Conservation (phyloP, 345 rosid genomes). For the Laguncularia racemosa region DNA sequence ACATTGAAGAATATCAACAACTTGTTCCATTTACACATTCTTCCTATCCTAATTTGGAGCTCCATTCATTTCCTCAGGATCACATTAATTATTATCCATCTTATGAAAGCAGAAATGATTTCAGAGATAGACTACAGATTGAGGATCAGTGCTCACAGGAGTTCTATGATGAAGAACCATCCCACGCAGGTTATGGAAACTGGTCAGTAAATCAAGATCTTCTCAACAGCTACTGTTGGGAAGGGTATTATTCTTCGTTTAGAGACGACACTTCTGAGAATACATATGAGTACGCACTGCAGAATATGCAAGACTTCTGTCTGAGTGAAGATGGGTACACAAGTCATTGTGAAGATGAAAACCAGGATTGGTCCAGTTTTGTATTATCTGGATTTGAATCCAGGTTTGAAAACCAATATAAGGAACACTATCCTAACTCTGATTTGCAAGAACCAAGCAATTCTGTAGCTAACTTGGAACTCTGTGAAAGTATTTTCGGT, state of each 20-base stretch:
- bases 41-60: conserved; percentile 2
- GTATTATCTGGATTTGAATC: conserved; percentile 8
- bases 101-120: conserved; percentile 2
- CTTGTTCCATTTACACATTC: conserved; percentile 1
- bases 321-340: conserved; percentile 11
- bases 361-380: conserved; percentile 10
- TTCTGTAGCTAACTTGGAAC: conserved; percentile 7
- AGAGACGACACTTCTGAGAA: background rate
- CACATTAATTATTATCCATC: no score
- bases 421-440: conserved; percentile 1
- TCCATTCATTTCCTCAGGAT: background rate
- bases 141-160: background rate
- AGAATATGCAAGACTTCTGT: conserved; percentile 5
- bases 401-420: conserved; percentile 15
- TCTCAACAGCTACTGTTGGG: conserved; percentile 6
- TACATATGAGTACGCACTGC: background rate
- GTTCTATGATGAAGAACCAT: conserved; percentile 4
- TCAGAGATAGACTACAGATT: background rate
- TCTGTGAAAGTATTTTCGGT: conserved; percentile 22
- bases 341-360: conserved; percentile 3
- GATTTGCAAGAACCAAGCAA: conserved; percentile 7
- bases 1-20: conserved; percentile 5
- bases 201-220: conserved; percentile 9
- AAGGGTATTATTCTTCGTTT: conserved; percentile 10
- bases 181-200: conserved; percentile 3